These are phyloP conservation scores for Cerrena zonata DNA, from an alignment of 1,284 basidiomycete species.

Conservation along the genomic window DNA sequence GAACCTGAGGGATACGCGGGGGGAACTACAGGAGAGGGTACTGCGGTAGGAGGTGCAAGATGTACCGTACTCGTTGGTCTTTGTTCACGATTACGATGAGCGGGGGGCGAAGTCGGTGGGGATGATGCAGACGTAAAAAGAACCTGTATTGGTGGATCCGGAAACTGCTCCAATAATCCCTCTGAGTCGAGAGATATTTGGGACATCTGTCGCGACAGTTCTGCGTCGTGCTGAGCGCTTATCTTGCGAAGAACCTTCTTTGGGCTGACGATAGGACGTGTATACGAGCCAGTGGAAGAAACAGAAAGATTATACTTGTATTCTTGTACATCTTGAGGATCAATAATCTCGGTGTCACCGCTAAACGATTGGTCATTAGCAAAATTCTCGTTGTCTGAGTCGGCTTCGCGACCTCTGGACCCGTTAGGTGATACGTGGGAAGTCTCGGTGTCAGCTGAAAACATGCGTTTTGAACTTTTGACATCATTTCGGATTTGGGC, in stretches of 20 bases:
- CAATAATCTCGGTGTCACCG: constrained; percentile 13
- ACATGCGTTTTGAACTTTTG: constrained; percentile 61
- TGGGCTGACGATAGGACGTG: constrained; percentile 4
- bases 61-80: constrained; percentile 8
- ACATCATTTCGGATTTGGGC: constrained; percentile 76
- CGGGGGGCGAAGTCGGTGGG: constrained; percentile 14
- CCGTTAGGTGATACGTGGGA: constrained; percentile 29
- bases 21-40: constrained; percentile 18
- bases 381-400: constrained; percentile 1
- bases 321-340: neutral
- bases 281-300: constrained; percentile 7
- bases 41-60: constrained; percentile 20
- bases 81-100: constrained; percentile 1
- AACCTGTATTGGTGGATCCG: constrained; percentile 23
- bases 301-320: neutral
- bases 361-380: constrained; percentile 1
- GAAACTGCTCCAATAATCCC: constrained; percentile 27
- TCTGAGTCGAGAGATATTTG: constrained; percentile 25
- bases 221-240: constrained; percentile 20
- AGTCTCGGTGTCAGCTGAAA: constrained; percentile 58
- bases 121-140: constrained; percentile 23
- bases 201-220: constrained; percentile 18
- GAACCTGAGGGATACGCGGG: constrained; percentile 48
- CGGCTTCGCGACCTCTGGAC: neutral
- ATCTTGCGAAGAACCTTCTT: constrained; percentile 2